Base-by-base conservation (phyloP, 2,329 filamentous ascomycete species). In the Cadophora malorum region DNA sequence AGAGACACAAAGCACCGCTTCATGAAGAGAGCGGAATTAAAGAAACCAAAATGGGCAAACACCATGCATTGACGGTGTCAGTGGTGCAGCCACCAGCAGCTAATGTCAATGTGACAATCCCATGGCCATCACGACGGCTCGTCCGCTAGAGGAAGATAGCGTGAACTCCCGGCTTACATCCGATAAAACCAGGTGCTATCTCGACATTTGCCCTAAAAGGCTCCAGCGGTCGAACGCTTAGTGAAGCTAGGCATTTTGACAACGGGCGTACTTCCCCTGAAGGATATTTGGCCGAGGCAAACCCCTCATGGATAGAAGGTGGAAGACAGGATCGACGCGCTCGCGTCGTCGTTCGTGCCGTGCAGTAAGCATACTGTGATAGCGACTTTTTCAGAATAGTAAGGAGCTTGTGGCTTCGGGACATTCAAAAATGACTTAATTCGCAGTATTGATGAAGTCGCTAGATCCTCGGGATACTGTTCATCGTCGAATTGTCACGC, bases 211-310 rank as follows among this genome's bases (percentile, higher is more conserved):
- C 35, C n/a, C 33, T 45, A 59, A 21, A 14, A 23, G 3, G 4
- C 35, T 45, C 35, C 21, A 56, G 23, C 35, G 21, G 62, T 45
- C 49, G 9, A 28, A 19, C 6, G 16, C 1, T 55, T 64, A 45
- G n/a, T 56, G 35, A 28, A 52, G 16, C 45, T 64, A 49, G 35
- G 21, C 21, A 41, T 25, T 63, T 63, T 69, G 65, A 67, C 67
- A 67, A 67, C 64, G 67, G 56, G 53, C n/a, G 7, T 67, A 23
- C 65, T 65, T 58, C 67, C 53, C 50, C 38, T 63, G 19, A 50
- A 53, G 63, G 55, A 63, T 16, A 59, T 59, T 62, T 38, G 53
- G 23, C 67, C 67, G 61, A 61, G 60, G 64, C 23, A 45, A 45
- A 35, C 33, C 31, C 56, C 35, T 16, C n/a, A 5, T 16, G 9